Evolutionary conservation across 768 basidiomycete genomes (phyloP), one percentile per base, ranked within the genome.

Genomic region (Macrolepiota fuliginosa): DNA sequence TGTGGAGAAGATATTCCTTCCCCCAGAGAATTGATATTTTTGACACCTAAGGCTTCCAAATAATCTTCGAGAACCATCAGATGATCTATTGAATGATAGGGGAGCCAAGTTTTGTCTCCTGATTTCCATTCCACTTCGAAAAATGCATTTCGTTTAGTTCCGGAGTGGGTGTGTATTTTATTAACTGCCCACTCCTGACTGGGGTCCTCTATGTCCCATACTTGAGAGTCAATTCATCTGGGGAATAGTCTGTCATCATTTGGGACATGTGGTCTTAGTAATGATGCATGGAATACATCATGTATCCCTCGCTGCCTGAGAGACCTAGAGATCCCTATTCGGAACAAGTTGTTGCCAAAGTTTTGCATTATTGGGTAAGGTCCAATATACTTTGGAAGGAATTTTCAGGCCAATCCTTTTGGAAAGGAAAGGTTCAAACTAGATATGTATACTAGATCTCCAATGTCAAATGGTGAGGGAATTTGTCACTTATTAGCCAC

Each of bases 221-320:
- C 63, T 29, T 67, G 64, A 1, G 58, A 17, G 15, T 66, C 54
- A 7, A 64, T 52, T 0, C 74, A 66, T 0, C 65, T 63, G 0
- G 78, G 77, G 60, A 79, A 81, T 0, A 69, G 56, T 0, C 27
- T 0, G 32, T 69, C 56, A 58, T 79, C 71, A 59, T 79, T 81
- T 0, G 73, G 64, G 1, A 63, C n/a, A 54, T 71, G 70, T 2
- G 62, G 63, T 0, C 65, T 12, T 0, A 80, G 66, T 32, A 74
- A 64, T 2, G 72, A 74, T 0, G 70, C 66, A 56, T 81, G 77
- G 65, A 79, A 80, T 0, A 67, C 70, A 2, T 72, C 68, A 59
- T 73, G 71, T 1, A 74, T 63, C 12, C 62, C 70, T n/a, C 51
- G 24, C 4, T 63, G 69, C 29, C 66, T 68, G 2, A 74, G 62